Evolutionary conservation across 805 yeast species (phyloP).

Genomic region (Nakazawaea siamensis): DNA sequence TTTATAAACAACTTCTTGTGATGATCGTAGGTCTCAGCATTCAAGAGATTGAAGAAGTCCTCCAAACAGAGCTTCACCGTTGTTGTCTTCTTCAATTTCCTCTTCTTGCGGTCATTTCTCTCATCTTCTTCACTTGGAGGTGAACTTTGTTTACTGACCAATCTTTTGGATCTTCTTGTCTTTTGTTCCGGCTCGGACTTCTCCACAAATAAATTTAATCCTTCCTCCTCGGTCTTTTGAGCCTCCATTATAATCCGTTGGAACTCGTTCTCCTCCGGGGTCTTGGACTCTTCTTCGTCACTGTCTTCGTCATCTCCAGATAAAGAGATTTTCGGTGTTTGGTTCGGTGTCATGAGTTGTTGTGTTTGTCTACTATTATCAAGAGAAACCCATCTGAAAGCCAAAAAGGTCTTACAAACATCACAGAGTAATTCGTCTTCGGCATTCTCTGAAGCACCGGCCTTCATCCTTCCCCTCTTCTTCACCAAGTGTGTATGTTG

Average conservation of each 20-base stretch:
- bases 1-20: conserved; percentile 4
- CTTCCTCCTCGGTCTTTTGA: neutral
- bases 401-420: conserved; percentile 38
- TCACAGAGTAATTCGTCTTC: conserved; percentile 40
- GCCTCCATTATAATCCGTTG: conserved; percentile 17
- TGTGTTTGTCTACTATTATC: conserved; percentile 14
- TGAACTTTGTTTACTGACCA: conserved; percentile 9
- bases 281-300: neutral
- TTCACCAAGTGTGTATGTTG: conserved; percentile 11
- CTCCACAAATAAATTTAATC: neutral
- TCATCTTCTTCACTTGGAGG: neutral
- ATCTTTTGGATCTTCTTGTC: conserved; percentile 6
- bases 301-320: too few species aligned
- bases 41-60: conserved; percentile 2
- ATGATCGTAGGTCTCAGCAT: neutral
- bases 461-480: conserved; percentile 13
- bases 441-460: conserved; percentile 7
- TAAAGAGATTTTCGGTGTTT: conserved; percentile 21
- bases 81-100: neutral
- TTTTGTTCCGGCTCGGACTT: conserved; percentile 1
- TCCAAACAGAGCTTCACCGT: conserved; percentile 5
- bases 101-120: conserved; percentile 1
- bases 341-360: conserved; percentile 21
- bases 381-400: conserved; percentile 38
- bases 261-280: conserved; percentile 20